Evolutionary conservation across 2,329 filamentous ascomycete genomes (phyloP).

Genomic region (Phyllosticta ampelicida): DNA sequence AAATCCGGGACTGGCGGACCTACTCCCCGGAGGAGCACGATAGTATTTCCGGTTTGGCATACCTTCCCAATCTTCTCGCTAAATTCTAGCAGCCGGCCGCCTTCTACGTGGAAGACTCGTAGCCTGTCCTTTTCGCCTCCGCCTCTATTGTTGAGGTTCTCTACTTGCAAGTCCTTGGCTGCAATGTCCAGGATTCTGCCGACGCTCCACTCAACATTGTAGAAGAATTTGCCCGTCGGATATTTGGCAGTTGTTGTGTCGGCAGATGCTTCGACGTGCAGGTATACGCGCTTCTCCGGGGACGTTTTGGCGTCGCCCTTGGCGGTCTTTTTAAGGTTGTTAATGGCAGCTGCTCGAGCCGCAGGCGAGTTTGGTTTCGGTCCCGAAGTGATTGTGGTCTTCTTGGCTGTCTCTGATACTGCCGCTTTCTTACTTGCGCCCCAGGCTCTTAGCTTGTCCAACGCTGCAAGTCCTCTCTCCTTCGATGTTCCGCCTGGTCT

Average conservation of each 20-base stretch:
- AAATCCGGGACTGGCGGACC: slow-evolving; percentile 63
- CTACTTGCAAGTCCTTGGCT: slow-evolving; percentile 64
- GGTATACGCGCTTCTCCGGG: slow-evolving; percentile 74
- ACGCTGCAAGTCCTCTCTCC: slow-evolving; percentile 60
- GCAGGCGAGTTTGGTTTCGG: slow-evolving; percentile 34
- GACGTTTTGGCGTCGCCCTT: slow-evolving; percentile 82
- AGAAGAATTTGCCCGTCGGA: slow-evolving; percentile 49
- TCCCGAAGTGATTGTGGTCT: slow-evolving; percentile 14
- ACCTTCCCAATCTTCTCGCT: slow-evolving; percentile 68
- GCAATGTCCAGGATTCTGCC: slow-evolving; percentile 72
- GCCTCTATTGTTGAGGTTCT: slow-evolving; percentile 74
- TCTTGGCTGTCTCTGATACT: slow-evolving; percentile 45
- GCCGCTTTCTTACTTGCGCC: slow-evolving; percentile 60
- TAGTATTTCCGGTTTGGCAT: slow-evolving; percentile 73
- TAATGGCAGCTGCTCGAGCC: slow-evolving; percentile 57
- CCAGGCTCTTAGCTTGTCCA: slow-evolving; percentile 72
- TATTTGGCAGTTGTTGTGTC: slow-evolving; percentile 75
- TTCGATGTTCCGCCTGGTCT: slow-evolving; percentile 37
- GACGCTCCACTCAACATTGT: slow-evolving; percentile 67
- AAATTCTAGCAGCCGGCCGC: slow-evolving; percentile 76
- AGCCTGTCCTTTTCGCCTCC: slow-evolving; percentile 68
- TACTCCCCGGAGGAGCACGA: slow-evolving; percentile 78
- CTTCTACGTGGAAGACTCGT: slow-evolving; percentile 86
- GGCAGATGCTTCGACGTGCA: slow-evolving; percentile 82
- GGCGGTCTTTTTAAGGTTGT: slow-evolving; percentile 71